Evolutionary conservation across 805 yeast species (phyloP).

Genomic region (Wickerhamiella slavikovae): DNA sequence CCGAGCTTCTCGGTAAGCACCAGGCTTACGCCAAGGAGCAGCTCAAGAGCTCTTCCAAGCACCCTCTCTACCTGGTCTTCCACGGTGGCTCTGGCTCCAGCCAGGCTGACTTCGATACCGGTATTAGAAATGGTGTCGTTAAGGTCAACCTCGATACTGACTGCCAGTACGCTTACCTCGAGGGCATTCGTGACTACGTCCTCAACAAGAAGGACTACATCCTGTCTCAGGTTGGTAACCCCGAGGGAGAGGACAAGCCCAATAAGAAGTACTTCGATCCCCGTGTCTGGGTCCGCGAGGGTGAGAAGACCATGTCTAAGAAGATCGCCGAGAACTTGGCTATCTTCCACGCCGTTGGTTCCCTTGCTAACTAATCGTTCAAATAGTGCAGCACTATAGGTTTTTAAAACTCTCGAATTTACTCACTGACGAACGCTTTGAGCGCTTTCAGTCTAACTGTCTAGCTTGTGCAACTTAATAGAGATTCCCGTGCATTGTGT

Average conservation of each 20-base stretch:
- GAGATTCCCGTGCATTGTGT: too few species aligned
- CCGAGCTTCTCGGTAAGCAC: slow-evolving; percentile 88
- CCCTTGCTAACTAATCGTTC: too few species aligned
- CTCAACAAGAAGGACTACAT: slow-evolving; percentile 91
- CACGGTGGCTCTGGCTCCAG: slow-evolving; percentile 99
- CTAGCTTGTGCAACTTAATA: too few species aligned
- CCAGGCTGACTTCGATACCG: slow-evolving; percentile 77
- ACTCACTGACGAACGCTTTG: too few species aligned
- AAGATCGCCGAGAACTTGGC: slow-evolving; percentile 72
- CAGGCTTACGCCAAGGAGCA: slow-evolving; percentile 70
- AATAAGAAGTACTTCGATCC: slow-evolving; percentile 99
- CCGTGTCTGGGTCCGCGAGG: slow-evolving; percentile 99
- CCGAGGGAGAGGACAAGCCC: slow-evolving; percentile 97
- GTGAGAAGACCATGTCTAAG: slow-evolving; percentile 92
- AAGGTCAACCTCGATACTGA: slow-evolving; percentile 99
- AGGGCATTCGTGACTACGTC: slow-evolving; percentile 94
- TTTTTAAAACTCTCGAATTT: slow-evolving; percentile 8
- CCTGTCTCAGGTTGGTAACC: slow-evolving; percentile 84
- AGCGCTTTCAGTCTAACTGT: too few species aligned
- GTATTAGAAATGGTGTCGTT: slow-evolving; percentile 85
- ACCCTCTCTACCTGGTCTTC: slow-evolving; percentile 93
- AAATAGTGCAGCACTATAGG: too few species aligned
- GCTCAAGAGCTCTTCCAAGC: slow-evolving; percentile 27
- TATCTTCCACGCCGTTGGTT: slow-evolving; percentile 39
- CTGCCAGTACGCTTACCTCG: slow-evolving; percentile 93